Base-by-base conservation (phyloP, 768 basidiomycete genomes). In the Tylopilus cervinicoccineus region DNA sequence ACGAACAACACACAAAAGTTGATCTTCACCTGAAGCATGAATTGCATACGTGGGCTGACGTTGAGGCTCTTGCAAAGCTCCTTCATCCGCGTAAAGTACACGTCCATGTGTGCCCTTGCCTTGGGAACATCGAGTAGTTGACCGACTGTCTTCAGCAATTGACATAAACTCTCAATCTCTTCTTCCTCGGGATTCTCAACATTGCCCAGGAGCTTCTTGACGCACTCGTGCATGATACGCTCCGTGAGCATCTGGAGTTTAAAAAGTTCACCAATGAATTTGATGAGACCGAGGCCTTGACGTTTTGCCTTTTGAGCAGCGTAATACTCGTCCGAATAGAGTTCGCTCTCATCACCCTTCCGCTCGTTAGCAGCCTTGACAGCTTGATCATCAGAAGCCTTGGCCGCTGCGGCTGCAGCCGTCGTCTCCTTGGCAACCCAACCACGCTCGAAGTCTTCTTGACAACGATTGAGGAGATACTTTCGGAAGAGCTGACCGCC, bases 191-290 rank as follows among this genome's bases (percentile, higher is more conserved):
- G 96, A 60, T 91, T 89, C 57, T 92, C 85, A 48, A 95, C 86
- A 64, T 99, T 97, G 46, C 86, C 81, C 12, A 98, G 76, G 12
- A 97, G 79, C 72, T 95, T 93, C 80, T 93, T 92, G 65, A 97
- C 84, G 76, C 95, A 99, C 70, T 93, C 89, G 74, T 93, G 89
- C 90, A 98, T 99, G 72, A 98, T 95, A 57, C 92, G 86, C 72
- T 93, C 92, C 40, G 93, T 93, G 46, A 98, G 75, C 93, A 97
- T 96, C 71, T 91, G 88, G n/a, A 99, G 76, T 73, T 97, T 97
- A 85, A 93, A 99, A 46, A 98, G 75, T 72, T 99, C 95, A 54
- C 95, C 94, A 54, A 98, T 97, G 73, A 99, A 94, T 69, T 89
- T 91, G 74, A 97, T 93, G 57, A 99, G 79, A 75, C 95, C 93